These are phyloP conservation scores for Sanguinoderma infundibulare DNA, from an alignment of 1,284 basidiomycete species.

Conservation along the genomic window DNA sequence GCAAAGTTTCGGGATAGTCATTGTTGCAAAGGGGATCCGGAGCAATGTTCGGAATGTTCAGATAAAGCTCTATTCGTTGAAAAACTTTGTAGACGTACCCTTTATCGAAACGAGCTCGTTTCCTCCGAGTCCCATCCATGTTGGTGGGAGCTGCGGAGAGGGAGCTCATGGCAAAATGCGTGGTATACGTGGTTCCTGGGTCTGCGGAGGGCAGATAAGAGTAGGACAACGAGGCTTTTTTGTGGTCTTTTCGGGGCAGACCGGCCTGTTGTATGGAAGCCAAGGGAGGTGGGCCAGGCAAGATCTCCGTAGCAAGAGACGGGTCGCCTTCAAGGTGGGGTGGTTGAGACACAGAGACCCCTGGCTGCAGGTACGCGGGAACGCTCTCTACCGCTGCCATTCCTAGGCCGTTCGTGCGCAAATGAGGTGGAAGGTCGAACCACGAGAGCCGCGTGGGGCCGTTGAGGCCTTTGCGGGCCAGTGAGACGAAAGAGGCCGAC, in stretches of 20 bases:
- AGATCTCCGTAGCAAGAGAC: slow-evolving; percentile 79
- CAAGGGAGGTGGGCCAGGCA: slow-evolving; percentile 79
- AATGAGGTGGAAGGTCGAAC: slow-evolving; percentile 6
- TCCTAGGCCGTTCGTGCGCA: slow-evolving; percentile 14
- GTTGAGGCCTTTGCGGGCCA: slow-evolving; percentile 2
- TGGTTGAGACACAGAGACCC: slow-evolving; percentile 72
- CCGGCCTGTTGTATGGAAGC: slow-evolving; percentile 65
- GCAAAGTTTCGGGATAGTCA: slow-evolving; percentile 15
- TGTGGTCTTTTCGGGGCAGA: slow-evolving; percentile 71
- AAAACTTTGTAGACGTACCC: slow-evolving; percentile 51
- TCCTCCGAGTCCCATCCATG: slow-evolving; percentile 65
- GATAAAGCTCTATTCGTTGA: slow-evolving; percentile 17
- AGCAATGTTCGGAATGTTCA: slow-evolving; percentile 22
- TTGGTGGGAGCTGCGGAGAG: slow-evolving; percentile 62
- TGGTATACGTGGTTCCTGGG: slow-evolving; percentile 82
- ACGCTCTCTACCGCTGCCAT: slow-evolving; percentile 66
- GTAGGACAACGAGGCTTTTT: slow-evolving; percentile 64
- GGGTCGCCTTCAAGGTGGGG: slow-evolving; percentile 79
- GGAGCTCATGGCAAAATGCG: slow-evolving; percentile 47
- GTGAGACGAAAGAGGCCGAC: slow-evolving; percentile 21
- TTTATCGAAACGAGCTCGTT: slow-evolving; percentile 74
- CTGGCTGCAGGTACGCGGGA: slow-evolving; percentile 69
- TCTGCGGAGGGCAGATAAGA: slow-evolving; percentile 81
- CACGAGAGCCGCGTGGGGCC: slow-evolving; percentile 15
- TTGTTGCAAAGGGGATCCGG: slow-evolving; percentile 11